Base-by-base conservation (phyloP, 345 rosid species). In the Arabidopsis suecica region DNA sequence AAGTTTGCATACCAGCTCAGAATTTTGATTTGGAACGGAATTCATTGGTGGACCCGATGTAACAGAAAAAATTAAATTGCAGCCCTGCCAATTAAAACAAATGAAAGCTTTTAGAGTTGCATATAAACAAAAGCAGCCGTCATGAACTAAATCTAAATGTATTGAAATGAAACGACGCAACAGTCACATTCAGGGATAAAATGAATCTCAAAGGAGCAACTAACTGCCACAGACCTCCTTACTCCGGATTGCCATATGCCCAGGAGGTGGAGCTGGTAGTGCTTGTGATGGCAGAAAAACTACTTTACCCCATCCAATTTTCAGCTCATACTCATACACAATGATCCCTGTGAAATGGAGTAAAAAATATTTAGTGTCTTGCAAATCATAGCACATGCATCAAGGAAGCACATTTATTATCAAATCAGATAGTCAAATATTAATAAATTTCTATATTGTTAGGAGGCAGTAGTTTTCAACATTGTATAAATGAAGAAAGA, bases 241-340 rank as follows among this genome's bases (percentile, higher is more conserved):
- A 77, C 92, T 89, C 85, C 92, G 83, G 71, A 89, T 91, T 56
- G 98, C 98, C 98, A 93, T 89, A 1, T 91, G 98, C 55, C 97
- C 96, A 16, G 97, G 96, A 18, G 98, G 97, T 0, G 97, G 93
- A 79, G 98, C 98, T 60, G 98, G 97, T 34, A 93, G 78, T 5
- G 98, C 93, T 81, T 93, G 98, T 57, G 98, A 89, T 73, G 97
- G 93, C 64, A 91, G 92, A 71, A 92, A 84, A 67, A 89, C 98
- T 50, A 96, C 88, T 80, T 93, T 93, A 56, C 98, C 96, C 97
- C 98, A 93, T 57, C 98, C 93, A 65, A 91, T 89, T 79, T 89
- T 91, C 84, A 93, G 79, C 69, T 91, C 97, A 68, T 87, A 84
- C 53, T 88, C 96, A 75, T 89, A 93, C 45, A 93, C 89, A 75